These are phyloP conservation scores for Cerioporus squamosus DNA, from an alignment of 1,284 basidiomycete genomes.

Conservation along the genomic window DNA sequence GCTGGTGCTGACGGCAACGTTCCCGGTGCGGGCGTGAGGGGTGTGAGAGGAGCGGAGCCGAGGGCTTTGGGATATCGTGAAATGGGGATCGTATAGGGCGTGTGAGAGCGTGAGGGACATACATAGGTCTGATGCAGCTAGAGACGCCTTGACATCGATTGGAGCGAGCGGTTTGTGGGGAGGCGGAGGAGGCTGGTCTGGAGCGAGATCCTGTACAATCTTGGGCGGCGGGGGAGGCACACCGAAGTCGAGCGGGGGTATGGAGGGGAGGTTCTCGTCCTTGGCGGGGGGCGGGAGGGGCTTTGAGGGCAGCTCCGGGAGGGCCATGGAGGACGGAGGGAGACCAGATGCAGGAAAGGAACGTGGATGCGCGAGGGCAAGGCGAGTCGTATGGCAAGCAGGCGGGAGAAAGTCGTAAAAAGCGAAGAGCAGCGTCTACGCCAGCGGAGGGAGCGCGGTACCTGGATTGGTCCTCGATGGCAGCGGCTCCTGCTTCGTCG, in stretches of 20 bases:
- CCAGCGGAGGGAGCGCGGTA: background rate
- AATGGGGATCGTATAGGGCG: background rate
- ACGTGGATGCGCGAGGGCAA: constrained; percentile 19
- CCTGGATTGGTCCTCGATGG: background rate
- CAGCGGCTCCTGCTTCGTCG: background rate
- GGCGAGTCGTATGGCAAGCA: constrained; percentile 7
- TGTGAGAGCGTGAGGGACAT: constrained; percentile 14
- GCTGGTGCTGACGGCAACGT: constrained; percentile 26
- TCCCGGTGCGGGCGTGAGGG: constrained; percentile 27
- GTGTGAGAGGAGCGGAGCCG: constrained; percentile 26
- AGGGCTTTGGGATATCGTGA: constrained; percentile 11
- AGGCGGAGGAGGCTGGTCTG: constrained; percentile 12
- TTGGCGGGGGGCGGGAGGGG: constrained; percentile 36
- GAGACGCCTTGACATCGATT: constrained; percentile 36
- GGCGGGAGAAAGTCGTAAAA: constrained; percentile 4
- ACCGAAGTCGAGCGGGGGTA: constrained; percentile 36
- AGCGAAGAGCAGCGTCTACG: background rate
- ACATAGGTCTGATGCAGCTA: constrained; percentile 31
- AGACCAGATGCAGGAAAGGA: constrained; percentile 10
- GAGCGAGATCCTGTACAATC: constrained; percentile 23
- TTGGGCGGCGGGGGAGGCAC: constrained; percentile 41
- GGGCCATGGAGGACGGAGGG: constrained; percentile 16
- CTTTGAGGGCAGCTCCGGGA: constrained; percentile 27
- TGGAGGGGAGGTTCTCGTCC: constrained; percentile 42
- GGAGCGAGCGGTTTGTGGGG: constrained; percentile 28